A percentile compares a stretch with the other conserved stretches of the same genome.
These are phyloP conservation scores for Neurospora cerealis DNA, from an alignment of 495 filamentous ascomycete genomes.

Conservation along the genomic window DNA sequence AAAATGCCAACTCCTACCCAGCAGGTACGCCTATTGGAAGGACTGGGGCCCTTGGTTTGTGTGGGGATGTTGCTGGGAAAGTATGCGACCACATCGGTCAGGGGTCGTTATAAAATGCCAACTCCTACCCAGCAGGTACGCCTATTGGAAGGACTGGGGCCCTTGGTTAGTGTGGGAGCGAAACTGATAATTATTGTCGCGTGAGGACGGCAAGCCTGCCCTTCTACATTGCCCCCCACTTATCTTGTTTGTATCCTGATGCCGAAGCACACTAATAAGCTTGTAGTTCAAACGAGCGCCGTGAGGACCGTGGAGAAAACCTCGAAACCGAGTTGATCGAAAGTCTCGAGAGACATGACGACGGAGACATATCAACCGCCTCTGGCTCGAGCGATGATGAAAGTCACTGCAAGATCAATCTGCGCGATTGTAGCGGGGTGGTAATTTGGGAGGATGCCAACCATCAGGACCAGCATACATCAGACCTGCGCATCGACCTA, in stretches of 20 bases:
- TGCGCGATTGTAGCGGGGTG: not conserved
- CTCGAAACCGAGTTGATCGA: not conserved
- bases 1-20: constrained; percentile 2
- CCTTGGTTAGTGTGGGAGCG: not conserved
- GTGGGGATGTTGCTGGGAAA: not conserved
- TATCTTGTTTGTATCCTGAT: not conserved
- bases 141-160: constrained; percentile 7
- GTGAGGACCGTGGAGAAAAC: not conserved
- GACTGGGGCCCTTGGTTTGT: constrained; percentile 4
- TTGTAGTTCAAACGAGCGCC: constrained; percentile 3
- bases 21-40: not conserved
- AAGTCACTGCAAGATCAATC: constrained; percentile 1
- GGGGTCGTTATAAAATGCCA: constrained; percentile 3
- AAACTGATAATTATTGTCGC: not conserved
- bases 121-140: constrained; percentile 2
- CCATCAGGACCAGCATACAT: not conserved
- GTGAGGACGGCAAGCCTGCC: not conserved
- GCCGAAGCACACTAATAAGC: not conserved
- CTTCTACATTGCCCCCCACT: not conserved
- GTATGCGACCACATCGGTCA: not conserved
- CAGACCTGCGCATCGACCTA: not conserved
- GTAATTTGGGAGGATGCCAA: constrained; percentile 1
- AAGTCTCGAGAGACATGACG: not conserved
- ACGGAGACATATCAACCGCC: not conserved
- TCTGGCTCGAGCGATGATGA: not conserved